Evolutionary conservation across 169 alveolate genomes (phyloP).

Genomic region (Plasmodium reichenowi): DNA sequence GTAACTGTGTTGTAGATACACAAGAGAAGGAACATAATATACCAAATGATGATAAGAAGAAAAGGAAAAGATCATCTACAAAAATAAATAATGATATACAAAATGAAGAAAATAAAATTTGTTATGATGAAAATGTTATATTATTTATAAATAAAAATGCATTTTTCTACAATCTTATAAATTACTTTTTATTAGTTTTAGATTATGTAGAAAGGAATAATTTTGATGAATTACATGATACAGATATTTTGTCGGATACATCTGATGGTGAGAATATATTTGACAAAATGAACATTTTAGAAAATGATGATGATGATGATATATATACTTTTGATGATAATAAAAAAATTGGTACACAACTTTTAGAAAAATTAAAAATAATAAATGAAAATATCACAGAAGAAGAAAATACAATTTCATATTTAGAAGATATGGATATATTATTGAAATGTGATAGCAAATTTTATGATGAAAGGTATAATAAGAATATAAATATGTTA

Average conservation of each 20-base stretch:
- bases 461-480: background rate
- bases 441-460: background rate
- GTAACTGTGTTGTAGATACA: slow-evolving; percentile 19
- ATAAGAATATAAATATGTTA: too few relatives aligned
- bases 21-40: background rate
- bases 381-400: slow-evolving; percentile 5
- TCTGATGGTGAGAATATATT: slow-evolving; percentile 33
- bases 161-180: slow-evolving; percentile 66
- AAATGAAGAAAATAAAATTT: background rate
- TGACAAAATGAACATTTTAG: slow-evolving; percentile 19
- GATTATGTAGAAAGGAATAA: slow-evolving; percentile 21
- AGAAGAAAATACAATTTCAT: background rate
- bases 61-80: background rate
- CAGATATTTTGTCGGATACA: slow-evolving; percentile 9
- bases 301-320: slow-evolving; percentile 2
- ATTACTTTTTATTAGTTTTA: slow-evolving; percentile 69
- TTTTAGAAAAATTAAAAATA: background rate
- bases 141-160: slow-evolving; percentile 62
- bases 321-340: slow-evolving; percentile 2
- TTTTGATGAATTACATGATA: background rate
- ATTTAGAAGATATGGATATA: background rate
- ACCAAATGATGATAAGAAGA: background rate
- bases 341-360: background rate
- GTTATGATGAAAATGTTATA: slow-evolving; percentile 42
- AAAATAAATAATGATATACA: too few relatives aligned